Evolutionary conservation across 768 basidiomycete species (phyloP), one percentile per base, ranked within the genome.

Genomic region (Cyclocybe aegerita): DNA sequence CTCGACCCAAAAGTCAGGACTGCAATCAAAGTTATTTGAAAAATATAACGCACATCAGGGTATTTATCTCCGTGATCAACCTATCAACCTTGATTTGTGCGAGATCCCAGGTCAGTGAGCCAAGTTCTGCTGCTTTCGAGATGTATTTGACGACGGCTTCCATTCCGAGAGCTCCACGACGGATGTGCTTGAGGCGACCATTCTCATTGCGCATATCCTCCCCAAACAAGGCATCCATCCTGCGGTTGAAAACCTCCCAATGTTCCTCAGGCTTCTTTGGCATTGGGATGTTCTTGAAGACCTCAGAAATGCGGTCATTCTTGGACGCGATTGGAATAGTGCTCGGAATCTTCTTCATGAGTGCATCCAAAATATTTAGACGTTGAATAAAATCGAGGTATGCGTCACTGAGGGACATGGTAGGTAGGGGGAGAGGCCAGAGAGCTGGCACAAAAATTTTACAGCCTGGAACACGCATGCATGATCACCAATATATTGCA

Each of bases 201-300:
- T 29, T 42, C 9, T 17, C 15, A 32, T 51, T 42, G 29, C 53
- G 48, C 10, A 50, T n/a, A 43, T 54, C 56, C 37, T 53, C 23
- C 7, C 53, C 44, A 31, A 57, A 57, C 7, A 58, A 41, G 7
- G 37, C 29, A 40, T 55, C 48, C 49, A 58, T 52, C 11, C 56
- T 45, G 9, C 46, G 33, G 31, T 58, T 53, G 37, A 58, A 58
- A 11, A 52, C 43, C n/a, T 44, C 41, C 44, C 49, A 55, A 16
- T 44, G 35, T 10, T 53, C 57, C 6, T 33, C 33, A 10, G 29
- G 11, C 32, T 51, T 32, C 0, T 45, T 31, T 30, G 50, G 43
- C 10, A 43, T 39, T 6, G 59, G 48, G 14, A 58, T 50, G 7
- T 29, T 38, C 11, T 36, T 16, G 43, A 60, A 60, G 7, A 58